These are phyloP conservation scores for Vicia faba DNA, from an alignment of 306 rosid species.

Conservation along the genomic window DNA sequence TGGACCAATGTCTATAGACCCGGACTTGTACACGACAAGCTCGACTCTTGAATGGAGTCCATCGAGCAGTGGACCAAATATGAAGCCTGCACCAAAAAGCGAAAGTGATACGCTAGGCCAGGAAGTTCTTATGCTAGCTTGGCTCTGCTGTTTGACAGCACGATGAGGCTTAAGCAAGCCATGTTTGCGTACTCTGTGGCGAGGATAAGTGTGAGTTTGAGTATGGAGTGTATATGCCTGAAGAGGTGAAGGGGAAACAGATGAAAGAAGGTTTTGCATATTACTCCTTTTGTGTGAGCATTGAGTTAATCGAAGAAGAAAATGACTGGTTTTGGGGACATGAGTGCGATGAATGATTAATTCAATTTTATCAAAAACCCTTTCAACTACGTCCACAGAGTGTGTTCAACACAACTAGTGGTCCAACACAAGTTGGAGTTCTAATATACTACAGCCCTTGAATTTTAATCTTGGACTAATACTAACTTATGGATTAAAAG, in stretches of 20 bases:
- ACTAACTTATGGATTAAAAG: background rate
- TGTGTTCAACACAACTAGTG: background rate
- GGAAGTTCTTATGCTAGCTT: slow-evolving; percentile 38
- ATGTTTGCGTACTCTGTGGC: slow-evolving; percentile 20
- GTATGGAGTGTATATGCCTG: slow-evolving; percentile 21
- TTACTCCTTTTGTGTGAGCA: slow-evolving; percentile 25
- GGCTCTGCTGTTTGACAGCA: slow-evolving; percentile 41
- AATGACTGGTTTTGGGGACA: background rate
- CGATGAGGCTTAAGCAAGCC: slow-evolving; percentile 39
- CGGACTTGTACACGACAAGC: slow-evolving; percentile 64
- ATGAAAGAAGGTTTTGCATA: slow-evolving; percentile 50
- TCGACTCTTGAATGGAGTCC: slow-evolving; percentile 84
- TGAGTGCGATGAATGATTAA: background rate
- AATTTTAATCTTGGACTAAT: background rate
- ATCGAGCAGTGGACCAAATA: slow-evolving; percentile 75
- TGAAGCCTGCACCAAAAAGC: slow-evolving; percentile 70
- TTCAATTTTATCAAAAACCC: background rate
- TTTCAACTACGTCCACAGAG: background rate
- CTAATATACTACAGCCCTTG: background rate
- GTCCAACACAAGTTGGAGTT: background rate
- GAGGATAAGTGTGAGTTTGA: slow-evolving; percentile 29
- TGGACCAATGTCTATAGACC: slow-evolving; percentile 57
- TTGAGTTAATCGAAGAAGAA: background rate
- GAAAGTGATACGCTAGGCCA: slow-evolving; percentile 62
- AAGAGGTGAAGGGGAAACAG: slow-evolving; percentile 41